These are phyloP conservation scores for Exserohilum turcica DNA, from an alignment of 2,329 filamentous ascomycete species.

Conservation along the genomic window DNA sequence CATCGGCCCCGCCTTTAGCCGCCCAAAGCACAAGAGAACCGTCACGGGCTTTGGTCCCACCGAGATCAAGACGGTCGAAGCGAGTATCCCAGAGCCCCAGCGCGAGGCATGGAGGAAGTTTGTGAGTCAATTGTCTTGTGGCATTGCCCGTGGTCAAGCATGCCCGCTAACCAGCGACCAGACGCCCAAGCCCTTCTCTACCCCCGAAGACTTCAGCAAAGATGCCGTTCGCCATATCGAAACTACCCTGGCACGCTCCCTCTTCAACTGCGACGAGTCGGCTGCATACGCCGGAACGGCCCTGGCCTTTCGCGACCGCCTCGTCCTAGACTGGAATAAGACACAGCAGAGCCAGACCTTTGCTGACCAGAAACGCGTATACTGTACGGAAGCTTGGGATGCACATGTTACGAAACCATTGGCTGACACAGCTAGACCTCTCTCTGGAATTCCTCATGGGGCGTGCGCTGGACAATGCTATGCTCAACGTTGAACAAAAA, in stretches of 20 bases:
- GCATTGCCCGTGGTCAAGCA: conserved; percentile 7
- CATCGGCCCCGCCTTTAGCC: conserved; percentile 82
- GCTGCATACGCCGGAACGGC: conserved; percentile 91
- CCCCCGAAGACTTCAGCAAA: conserved; percentile 79
- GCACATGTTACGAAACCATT: background rate
- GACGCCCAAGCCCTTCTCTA: conserved; percentile 72
- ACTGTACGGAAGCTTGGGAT: conserved; percentile 62
- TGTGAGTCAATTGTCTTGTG: conserved; percentile 49
- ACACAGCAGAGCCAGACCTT: conserved; percentile 96
- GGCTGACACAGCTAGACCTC: conserved; percentile 62
- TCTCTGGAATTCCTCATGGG: conserved; percentile 99
- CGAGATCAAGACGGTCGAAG: conserved; percentile 94
- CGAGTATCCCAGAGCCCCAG: conserved; percentile 85
- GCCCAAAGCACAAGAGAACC: conserved; percentile 97
- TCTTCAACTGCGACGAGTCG: conserved; percentile 96
- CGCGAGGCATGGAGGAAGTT: conserved; percentile 74
- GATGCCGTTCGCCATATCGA: conserved; percentile 94
- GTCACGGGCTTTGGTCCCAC: conserved; percentile 87
- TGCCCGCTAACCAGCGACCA: conserved; percentile 37
- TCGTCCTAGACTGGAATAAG: conserved; percentile 96
- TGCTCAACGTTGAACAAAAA: conserved; percentile 93
- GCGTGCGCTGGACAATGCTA: conserved; percentile 93
- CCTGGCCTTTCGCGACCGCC: conserved; percentile 87
- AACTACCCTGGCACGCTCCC: conserved; percentile 90
- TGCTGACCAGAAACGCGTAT: conserved; percentile 87